Evolutionary conservation across 495 filamentous ascomycete species (phyloP), one percentile per base, ranked within the genome.

Genomic region (Podospora pseudoanserina): DNA sequence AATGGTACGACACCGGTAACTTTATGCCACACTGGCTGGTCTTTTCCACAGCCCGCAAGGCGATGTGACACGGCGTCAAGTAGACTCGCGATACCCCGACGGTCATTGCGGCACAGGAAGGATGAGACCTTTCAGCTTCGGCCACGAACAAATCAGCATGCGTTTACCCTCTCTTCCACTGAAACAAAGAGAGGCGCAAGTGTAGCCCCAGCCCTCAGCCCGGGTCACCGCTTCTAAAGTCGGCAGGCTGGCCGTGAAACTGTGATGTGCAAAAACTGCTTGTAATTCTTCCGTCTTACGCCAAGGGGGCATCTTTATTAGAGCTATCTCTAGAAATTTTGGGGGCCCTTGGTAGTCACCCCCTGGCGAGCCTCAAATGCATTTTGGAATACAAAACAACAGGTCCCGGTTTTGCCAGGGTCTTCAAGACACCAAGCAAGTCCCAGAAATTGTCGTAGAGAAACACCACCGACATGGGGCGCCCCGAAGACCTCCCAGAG

Each of bases 401-500:
- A 49, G 6, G 2, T 11, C 39, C 39, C 7, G 39, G 39, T 3
- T 32, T 32, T 49, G 39, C 39, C 39, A 49, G 39, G 39, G 39
- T 49, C 2, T 49, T 49, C 39, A 9, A 3, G 15, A 49, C 5
- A 49, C 39, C 39, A 49, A 49, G 9, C 39, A 49, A 49, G 9
- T 13, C 7, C 39, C 39, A 49, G 39, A 5, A 49, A 49, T 16
- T 49, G 39, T 49, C 15, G 9, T 13, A 49, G 39, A 49, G 0
- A 49, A 13, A 49, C 7, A 49, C 9, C 39, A 16, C 2, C 15
- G 64, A 63, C 0, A 76, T 74, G 74, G 70, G 69, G 13, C 65
- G 56, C 19, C 65, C 49, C 58, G 72, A 75, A 16, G 55, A 73
- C 70, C 70, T 73, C 55, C 74, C 74, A 16, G 74, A 76, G 74